phyloP scores from a whole-genome alignment of 345 rosid genomes.

The thale cress (Arabidopsis thaliana) region DNA sequence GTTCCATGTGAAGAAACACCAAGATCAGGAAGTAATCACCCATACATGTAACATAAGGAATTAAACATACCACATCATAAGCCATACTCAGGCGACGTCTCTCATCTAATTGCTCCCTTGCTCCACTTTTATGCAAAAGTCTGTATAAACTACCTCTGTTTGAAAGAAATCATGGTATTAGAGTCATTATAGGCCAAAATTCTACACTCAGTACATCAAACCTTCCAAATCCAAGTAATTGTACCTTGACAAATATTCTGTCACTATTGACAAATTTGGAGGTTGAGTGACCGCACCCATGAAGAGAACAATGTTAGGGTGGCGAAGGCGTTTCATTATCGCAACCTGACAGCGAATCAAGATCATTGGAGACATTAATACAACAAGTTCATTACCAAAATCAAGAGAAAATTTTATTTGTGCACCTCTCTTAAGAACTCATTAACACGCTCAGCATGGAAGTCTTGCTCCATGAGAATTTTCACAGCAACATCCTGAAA shows the following conservation, averaged over 20 bases:
- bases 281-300: slow-evolving; percentile 99
- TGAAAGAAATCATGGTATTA: slow-evolving; percentile 40
- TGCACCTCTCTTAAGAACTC: slow-evolving; percentile 97
- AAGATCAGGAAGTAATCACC: slow-evolving; percentile 15
- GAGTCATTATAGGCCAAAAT: slow-evolving; percentile 1
- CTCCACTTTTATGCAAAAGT: slow-evolving; percentile 92
- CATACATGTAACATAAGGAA: slow-evolving; percentile 11
- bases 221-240: slow-evolving; percentile 14
- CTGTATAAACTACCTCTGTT: slow-evolving; percentile 95
- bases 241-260: slow-evolving; percentile 97
- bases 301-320: slow-evolving; percentile 98
- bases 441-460: slow-evolving; percentile 79
- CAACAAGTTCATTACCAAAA: slow-evolving; percentile 5
- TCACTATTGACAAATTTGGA: slow-evolving; percentile 95
- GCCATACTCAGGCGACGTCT: slow-evolving; percentile 97
- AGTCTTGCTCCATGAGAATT: slow-evolving; percentile 99
- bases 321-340: slow-evolving; percentile 96
- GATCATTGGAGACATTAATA: slow-evolving; percentile 31
- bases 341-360: slow-evolving; percentile 69
- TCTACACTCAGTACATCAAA: neutral
- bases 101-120: slow-evolving; percentile 82
- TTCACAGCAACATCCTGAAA: slow-evolving; percentile 99
- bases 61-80: slow-evolving; percentile 85
- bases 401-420: slow-evolving; percentile 4
- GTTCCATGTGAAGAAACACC: neutral